Evolutionary conservation across 495 filamentous ascomycete species (phyloP).

Genomic region (Geoglossum glabrum): DNA sequence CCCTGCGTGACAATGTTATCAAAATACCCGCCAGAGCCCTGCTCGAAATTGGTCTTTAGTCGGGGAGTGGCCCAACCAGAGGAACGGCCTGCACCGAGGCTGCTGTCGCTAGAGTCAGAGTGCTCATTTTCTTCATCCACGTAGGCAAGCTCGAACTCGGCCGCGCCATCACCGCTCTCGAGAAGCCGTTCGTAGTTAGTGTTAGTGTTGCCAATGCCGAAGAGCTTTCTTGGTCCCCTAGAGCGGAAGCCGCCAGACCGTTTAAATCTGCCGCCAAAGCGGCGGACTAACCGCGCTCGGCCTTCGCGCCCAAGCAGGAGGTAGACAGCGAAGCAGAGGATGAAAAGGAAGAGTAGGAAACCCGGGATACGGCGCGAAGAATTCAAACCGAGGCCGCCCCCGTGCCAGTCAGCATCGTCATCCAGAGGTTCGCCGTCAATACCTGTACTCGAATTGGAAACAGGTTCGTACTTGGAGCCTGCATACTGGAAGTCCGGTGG

Average conservation of each 20-base stretch:
- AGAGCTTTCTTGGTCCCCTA: slow-evolving; percentile 27
- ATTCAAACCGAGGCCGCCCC: slow-evolving; percentile 40
- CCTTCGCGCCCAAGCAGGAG: slow-evolving; percentile 53
- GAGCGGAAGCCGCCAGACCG: slow-evolving; percentile 27
- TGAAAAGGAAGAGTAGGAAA: slow-evolving; percentile 51
- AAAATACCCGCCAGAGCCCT: slow-evolving; percentile 31
- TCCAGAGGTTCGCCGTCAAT: slow-evolving; percentile 17
- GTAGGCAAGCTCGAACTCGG: slow-evolving; percentile 51
- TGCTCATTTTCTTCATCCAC: slow-evolving; percentile 36
- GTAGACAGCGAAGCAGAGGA: slow-evolving; percentile 45
- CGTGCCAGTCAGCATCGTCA: slow-evolving; percentile 50
- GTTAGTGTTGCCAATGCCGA: slow-evolving; percentile 28
- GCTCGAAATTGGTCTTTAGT: slow-evolving; percentile 37
- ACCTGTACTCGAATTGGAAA: slow-evolving; percentile 24
- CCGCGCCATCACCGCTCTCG: slow-evolving; percentile 44
- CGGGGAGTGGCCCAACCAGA: slow-evolving; percentile 46
- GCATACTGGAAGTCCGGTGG: slow-evolving; percentile 73
- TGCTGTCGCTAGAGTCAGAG: slow-evolving; percentile 25
- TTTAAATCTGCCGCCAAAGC: not conserved
- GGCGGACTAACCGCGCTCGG: slow-evolving; percentile 36
- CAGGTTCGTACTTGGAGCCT: slow-evolving; percentile 23
- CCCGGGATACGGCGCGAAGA: slow-evolving; percentile 48
- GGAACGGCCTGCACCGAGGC: slow-evolving; percentile 28
- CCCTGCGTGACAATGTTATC: slow-evolving; percentile 12
- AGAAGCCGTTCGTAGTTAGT: slow-evolving; percentile 64